Conservation (phyloP, 768 basidiomycete genomes). For the Postia placenta region DNA sequence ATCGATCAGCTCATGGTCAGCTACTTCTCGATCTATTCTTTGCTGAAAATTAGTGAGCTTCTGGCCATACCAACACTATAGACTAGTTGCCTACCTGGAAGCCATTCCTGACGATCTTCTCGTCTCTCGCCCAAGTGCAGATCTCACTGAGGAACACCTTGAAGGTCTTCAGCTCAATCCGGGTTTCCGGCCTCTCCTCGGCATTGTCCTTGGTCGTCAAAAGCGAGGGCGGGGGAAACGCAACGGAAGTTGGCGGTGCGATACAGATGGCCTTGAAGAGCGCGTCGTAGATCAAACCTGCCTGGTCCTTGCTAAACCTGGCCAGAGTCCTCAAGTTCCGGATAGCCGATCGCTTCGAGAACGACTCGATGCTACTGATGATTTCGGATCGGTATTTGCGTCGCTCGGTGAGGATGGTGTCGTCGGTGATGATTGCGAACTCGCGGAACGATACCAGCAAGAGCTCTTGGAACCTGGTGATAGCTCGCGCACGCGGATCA, state of each 20-base stretch:
- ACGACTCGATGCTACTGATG: constrained; percentile 87
- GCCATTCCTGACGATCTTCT: constrained; percentile 87
- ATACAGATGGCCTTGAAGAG: constrained; percentile 80
- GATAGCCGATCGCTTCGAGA: constrained; percentile 87
- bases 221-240: constrained; percentile 43
- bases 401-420: constrained; percentile 84
- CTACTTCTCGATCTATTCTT: constrained; percentile 83
- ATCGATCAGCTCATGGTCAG: constrained; percentile 94
- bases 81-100: constrained; percentile 56
- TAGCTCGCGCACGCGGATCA: constrained; percentile 86
- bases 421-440: constrained; percentile 94
- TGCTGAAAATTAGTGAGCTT: constrained; percentile 38
- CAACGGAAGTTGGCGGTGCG: constrained; percentile 51
- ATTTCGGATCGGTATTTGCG: constrained; percentile 84
- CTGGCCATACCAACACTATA: background rate
- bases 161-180: constrained; percentile 84
- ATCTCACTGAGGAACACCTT: constrained; percentile 86
- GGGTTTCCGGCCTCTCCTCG: constrained; percentile 82
- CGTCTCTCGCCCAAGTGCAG: constrained; percentile 92
- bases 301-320: constrained; percentile 82
- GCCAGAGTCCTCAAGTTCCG: constrained; percentile 79
- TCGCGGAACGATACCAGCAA: constrained; percentile 97
- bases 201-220: constrained; percentile 47
- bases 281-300: constrained; percentile 87
- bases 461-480: constrained; percentile 96